Conservation (phyloP, 1,284 basidiomycete species). For the Fistulina hepatica region DNA sequence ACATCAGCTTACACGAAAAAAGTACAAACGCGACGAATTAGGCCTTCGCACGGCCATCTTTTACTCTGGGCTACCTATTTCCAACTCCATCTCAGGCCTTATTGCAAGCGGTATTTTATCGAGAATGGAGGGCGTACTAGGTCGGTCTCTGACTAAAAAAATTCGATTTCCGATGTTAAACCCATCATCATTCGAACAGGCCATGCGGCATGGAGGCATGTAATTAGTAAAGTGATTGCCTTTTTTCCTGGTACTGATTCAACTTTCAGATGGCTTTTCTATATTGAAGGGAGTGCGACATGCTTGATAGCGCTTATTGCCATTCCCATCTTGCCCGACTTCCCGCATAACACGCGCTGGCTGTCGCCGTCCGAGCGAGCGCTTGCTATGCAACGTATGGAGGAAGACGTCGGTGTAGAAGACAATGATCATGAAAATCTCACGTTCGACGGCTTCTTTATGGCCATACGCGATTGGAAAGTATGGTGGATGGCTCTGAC, state of each 20-base stretch:
- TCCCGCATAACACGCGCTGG: conserved; percentile 55
- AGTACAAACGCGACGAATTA: conserved; percentile 56
- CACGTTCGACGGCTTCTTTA: conserved; percentile 40
- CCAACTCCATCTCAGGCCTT: conserved; percentile 66
- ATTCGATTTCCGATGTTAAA: no score
- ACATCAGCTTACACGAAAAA: conserved; percentile 23
- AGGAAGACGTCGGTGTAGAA: conserved; percentile 57
- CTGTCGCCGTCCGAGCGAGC: conserved; percentile 50
- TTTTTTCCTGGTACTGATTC: not conserved
- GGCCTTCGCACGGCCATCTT: conserved; percentile 59
- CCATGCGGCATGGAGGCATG: conserved; percentile 59
- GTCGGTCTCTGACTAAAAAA: no score
- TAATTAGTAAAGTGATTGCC: not conserved
- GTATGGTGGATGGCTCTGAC: conserved; percentile 59
- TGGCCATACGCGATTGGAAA: conserved; percentile 62
- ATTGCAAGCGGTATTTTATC: conserved; percentile 58
- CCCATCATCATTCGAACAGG: no score
- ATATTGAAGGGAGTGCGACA: conserved; percentile 60
- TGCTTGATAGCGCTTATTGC: conserved; percentile 50
- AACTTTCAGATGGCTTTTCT: conserved; percentile 59
- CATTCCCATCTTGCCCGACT: conserved; percentile 69
- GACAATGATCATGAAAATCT: conserved; percentile 33
- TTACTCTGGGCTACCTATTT: conserved; percentile 57
- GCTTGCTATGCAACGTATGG: conserved; percentile 62
- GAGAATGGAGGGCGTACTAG: conserved; percentile 58